Base-by-base conservation (phyloP, 2,329 filamentous ascomycete species). In the Aspergillus sp. region DNA sequence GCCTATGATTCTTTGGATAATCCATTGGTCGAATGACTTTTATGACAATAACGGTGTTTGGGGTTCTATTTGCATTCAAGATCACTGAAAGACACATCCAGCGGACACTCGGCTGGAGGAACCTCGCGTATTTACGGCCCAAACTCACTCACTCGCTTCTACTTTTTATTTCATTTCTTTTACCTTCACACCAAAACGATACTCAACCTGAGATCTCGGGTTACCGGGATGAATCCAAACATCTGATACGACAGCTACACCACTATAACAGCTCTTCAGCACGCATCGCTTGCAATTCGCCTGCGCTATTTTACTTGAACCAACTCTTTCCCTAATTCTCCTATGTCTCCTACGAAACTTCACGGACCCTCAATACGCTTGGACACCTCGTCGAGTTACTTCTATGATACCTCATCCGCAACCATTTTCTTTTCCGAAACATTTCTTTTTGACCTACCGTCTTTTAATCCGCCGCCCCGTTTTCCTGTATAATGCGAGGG, bases 401-500 rank as follows among this genome's bases (percentile, higher is more conserved):
- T 43, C 58, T 61, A 66, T 63, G 66, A 66, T 65, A 65, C 64
- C 64, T 62, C 58, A 54, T 54, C 64, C 44, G 36, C 61, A 58
- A 62, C 63, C 61, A 62, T 63, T 64, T 55, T 57, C 62, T 66
- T 70, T 68, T 65, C 68, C 26, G 62, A 49, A 64, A 62, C 67
- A 47, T 58, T 58, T 58, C 57, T 53, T 55, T 56, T 32, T 4
- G 32, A 38, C 30, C 57, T 72, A 71, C 60, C 59, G 64, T 64
- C 64, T 64, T 71, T 71, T 71, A 70, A 70, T 71, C 63, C 60
- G 57, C 47, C 53, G 53, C 63, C 62, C 54, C 57, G 26, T 59
- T 66, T 68, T 62, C 54, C 50, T 72, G 70, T 73, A 72, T 65
- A 70, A 60, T 58, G 49, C 45, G 56, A 55, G 56, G 65, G 64